Base-by-base conservation (phyloP, 495 filamentous ascomycete species). In the Filosporella fistucella region DNA sequence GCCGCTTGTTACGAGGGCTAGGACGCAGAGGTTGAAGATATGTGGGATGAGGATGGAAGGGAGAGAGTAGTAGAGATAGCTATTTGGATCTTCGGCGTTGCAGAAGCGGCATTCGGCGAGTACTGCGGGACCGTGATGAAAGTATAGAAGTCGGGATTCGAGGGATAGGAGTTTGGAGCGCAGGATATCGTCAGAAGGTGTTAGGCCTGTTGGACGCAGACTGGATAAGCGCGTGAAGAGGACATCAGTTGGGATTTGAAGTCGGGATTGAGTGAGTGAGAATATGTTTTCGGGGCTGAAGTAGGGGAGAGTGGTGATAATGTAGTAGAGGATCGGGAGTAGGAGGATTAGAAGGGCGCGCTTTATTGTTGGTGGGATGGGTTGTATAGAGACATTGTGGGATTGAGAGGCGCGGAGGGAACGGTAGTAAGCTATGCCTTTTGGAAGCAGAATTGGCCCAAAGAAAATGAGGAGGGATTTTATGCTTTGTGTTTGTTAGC, bases 221-320 rank as follows among this genome's bases (percentile, higher is more conserved):
- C 74, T 60, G 13, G 78, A 63, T 5, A 98, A 78, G 5, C 91
- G 88, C 42, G 71, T 78, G 66, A 96, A 95, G 60, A 98, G 76
- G 30, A 91, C 82, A 60, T 95, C 87, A 26, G 76, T 82, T 12
- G 86, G 81, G 32, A 86, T 96, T 54, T 89, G 88, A 12, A 96
- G 74, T 32, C 91, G 87, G 35, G 87, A 91, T 20, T 79, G 71
- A 3, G 93, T 96, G 10, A 72, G 59, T 20, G 59, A 50, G 78
- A 96, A 96, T 64, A 96, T 71, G 66, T 95, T 96, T 47, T 85
- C 78, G 1, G 89, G 84, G 21, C 80, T 65, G 66, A 89, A 84
- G 60, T 62, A 35, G 2, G 88, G 88, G 13, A 94, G 69, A 32
- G 84, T 81, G 38, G 71, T 69, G 32, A 79, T 50, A 49, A 89